These are phyloP conservation scores for Chrysoporthe puriensis DNA, from an alignment of 2,329 filamentous ascomycete species.

Conservation along the genomic window DNA sequence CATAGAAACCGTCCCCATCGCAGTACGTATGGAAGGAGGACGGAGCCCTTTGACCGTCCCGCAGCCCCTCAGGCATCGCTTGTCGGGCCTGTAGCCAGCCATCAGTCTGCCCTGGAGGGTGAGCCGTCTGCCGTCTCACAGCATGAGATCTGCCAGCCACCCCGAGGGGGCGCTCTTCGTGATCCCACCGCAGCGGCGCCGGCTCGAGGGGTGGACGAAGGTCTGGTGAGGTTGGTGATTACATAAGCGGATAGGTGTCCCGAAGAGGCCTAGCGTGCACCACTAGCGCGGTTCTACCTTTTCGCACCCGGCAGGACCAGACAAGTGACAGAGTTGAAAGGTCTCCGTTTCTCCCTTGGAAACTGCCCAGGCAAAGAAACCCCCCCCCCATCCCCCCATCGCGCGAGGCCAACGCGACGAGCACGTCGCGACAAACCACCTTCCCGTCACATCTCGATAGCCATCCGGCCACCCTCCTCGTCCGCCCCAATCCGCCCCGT, in stretches of 20 bases:
- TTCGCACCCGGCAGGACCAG: slow-evolving; percentile 12
- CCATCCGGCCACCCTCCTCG: neutral
- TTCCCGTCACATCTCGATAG: slow-evolving; percentile 17
- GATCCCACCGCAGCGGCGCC: neutral
- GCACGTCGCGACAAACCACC: slow-evolving; percentile 24
- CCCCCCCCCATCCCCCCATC: slow-evolving; percentile 16
- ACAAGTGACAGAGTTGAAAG: slow-evolving; percentile 10
- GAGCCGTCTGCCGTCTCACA: neutral
- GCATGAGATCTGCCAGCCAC: neutral
- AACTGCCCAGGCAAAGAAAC: slow-evolving; percentile 14
- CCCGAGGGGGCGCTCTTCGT: neutral
- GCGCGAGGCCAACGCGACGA: slow-evolving; percentile 28
- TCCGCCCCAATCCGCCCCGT: neutral
- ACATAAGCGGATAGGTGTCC: neutral
- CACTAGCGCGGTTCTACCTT: slow-evolving; percentile 20
- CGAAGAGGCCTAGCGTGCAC: slow-evolving; percentile 13
- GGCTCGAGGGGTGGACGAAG: neutral
- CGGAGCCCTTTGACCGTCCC: neutral
- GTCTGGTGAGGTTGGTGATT: neutral
- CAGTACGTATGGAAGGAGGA: neutral
- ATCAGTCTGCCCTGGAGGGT: no score
- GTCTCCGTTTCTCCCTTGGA: slow-evolving; percentile 25
- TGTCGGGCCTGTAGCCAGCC: neutral
- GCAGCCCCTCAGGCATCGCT: neutral
- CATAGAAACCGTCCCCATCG: neutral